Evolutionary conservation across 352 stramenopile genomes (phyloP).

Genomic region (Globisporangium iwayamae): DNA sequence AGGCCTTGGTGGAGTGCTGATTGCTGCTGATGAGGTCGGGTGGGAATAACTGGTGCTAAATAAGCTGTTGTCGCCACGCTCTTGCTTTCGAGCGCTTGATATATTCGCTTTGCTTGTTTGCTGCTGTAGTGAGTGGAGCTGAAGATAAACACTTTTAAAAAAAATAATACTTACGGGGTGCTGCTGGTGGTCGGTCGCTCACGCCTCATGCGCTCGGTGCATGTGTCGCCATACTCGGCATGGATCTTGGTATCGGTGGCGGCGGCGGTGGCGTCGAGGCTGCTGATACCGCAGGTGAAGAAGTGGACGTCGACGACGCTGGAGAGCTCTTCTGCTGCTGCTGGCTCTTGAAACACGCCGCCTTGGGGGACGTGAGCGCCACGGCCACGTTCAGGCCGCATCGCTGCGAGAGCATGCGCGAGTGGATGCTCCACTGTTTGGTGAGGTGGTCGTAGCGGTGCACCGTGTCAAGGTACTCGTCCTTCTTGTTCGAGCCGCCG

Average conservation of each 20-base stretch:
- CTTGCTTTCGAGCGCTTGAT: constrained; percentile 3
- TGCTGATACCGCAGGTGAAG: not conserved
- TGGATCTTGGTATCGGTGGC: constrained; percentile 1
- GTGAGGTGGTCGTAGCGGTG: constrained; percentile 65
- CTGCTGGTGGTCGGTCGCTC: not conserved
- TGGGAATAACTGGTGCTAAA: not conserved
- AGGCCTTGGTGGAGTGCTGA: not conserved
- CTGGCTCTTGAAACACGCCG: constrained; percentile 36
- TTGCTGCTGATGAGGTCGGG: not conserved
- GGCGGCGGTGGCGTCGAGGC: not conserved
- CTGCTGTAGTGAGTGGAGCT: not conserved
- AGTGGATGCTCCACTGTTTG: constrained; percentile 56
- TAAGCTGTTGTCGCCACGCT: constrained; percentile 1
- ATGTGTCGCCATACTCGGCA: not conserved
- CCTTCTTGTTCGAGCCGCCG: constrained; percentile 74
- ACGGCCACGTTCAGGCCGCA: constrained; percentile 65
- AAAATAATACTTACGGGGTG: constrained; percentile 9
- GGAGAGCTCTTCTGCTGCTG: not conserved
- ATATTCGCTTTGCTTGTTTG: not conserved
- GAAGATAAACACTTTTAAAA: constrained; percentile 1
- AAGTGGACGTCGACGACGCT: no score
- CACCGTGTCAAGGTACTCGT: constrained; percentile 68
- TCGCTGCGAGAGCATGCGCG: constrained; percentile 53
- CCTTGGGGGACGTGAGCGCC: constrained; percentile 31
- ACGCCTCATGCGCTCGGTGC: constrained; percentile 6